A percentile compares a stretch with the other conserved stretches of the same genome.
phyloP scores from a whole-genome alignment of 495 filamentous ascomycete genomes.

The Acidomyces sp. region DNA sequence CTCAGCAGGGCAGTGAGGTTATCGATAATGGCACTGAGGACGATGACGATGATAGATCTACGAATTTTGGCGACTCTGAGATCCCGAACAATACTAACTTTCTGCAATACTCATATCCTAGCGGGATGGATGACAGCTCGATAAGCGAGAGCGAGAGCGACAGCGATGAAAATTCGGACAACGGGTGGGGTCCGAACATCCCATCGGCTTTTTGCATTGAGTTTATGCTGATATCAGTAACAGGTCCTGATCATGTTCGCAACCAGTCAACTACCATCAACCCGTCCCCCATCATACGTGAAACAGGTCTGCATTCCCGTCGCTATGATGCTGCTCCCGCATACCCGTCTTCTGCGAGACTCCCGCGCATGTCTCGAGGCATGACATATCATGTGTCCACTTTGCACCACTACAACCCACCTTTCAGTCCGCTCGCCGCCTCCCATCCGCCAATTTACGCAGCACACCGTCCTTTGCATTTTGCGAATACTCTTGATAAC shows the following conservation, averaged over 20 bases:
- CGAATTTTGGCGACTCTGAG: slow-evolving; percentile 3
- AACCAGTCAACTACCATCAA: not conserved
- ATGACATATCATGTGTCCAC: not conserved
- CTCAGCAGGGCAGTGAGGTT: not conserved
- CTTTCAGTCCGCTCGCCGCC: not conserved
- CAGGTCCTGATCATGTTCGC: slow-evolving; percentile 1
- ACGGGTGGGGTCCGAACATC: slow-evolving; percentile 11
- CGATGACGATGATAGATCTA: not conserved
- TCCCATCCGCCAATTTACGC: not conserved
- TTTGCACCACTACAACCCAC: not conserved
- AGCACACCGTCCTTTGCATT: slow-evolving; percentile 14
- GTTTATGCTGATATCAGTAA: not conserved
- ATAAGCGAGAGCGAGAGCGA: not conserved
- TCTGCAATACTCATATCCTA: not conserved
- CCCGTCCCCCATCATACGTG: not conserved
- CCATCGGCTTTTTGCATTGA: not conserved
- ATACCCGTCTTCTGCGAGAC: not conserved
- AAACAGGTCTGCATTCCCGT: not conserved
- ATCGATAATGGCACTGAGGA: no score
- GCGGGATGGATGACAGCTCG: not conserved
- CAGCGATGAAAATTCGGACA: not conserved
- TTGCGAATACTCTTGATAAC: slow-evolving; percentile 13
- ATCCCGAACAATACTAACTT: no score
- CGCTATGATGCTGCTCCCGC: not conserved
- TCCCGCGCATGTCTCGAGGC: not conserved